Evolutionary conservation across 805 yeast species (phyloP).

Genomic region (Pichia scutulata): DNA sequence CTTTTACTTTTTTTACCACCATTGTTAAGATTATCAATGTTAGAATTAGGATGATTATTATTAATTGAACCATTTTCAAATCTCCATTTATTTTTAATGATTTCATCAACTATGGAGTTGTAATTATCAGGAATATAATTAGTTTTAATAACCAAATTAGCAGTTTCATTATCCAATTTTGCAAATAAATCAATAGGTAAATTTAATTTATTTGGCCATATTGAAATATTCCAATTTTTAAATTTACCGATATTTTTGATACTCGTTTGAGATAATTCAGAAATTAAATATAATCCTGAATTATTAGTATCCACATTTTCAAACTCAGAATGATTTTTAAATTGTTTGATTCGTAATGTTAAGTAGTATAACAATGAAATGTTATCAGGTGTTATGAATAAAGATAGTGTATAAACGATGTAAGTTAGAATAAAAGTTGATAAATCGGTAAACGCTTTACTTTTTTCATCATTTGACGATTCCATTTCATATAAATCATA

Average conservation of each 20-base stretch:
- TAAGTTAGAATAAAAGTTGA: conserved; percentile 51
- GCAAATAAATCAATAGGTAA: conserved; percentile 63
- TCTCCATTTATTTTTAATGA: conserved; percentile 11
- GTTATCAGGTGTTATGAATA: conserved; percentile 58
- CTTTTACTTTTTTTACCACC: background rate
- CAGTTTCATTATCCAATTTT: conserved; percentile 29
- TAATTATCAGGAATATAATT: conserved; percentile 44
- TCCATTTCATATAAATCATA: conserved; percentile 13
- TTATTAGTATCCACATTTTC: background rate
- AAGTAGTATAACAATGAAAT: conserved; percentile 67
- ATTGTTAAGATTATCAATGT: too few relatives aligned
- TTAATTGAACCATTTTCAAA: background rate
- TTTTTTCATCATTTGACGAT: conserved; percentile 1
- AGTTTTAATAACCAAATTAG: conserved; percentile 51
- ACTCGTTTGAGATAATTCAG: conserved; percentile 67
- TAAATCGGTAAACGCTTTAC: conserved; percentile 16
- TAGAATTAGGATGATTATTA: too few relatives aligned
- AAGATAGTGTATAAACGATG: conserved; percentile 49
- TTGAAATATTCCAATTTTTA: conserved; percentile 61
- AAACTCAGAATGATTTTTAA: conserved; percentile 33
- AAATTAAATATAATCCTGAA: conserved; percentile 41
- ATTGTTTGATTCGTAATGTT: conserved; percentile 73
- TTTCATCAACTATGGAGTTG: background rate
- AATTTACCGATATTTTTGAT: conserved; percentile 50
- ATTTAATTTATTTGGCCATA: conserved; percentile 75